Conservation (phyloP, 23 red algal species). For the Gracilariopsis chorda region DNA sequence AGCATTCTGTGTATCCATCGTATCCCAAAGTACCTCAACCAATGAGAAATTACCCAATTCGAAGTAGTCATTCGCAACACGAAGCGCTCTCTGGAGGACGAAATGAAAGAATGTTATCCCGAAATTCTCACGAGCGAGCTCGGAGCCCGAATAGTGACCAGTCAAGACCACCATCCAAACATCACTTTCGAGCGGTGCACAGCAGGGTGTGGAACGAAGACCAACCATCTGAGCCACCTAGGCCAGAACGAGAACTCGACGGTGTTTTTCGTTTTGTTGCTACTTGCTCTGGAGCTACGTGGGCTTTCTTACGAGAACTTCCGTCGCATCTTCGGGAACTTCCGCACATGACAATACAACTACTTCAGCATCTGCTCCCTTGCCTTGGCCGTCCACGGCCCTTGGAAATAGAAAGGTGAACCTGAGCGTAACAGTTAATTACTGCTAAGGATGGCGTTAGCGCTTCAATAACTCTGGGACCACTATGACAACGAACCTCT, state of each 20-base stretch:
- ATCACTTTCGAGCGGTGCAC: neutral
- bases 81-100: no score
- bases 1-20: no score
- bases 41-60: no score
- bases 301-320: neutral
- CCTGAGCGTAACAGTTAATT: neutral
- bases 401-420: neutral
- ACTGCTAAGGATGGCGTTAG: neutral
- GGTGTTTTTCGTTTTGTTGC: slow-evolving; percentile 8
- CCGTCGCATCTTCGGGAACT: neutral
- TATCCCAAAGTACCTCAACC: no score
- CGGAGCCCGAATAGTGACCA: neutral
- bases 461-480: neutral
- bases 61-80: no score
- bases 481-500: neutral
- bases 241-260: slow-evolving; percentile 5
- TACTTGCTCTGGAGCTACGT: neutral
- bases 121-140: neutral
- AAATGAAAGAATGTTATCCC: no score
- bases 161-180: neutral
- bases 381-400: neutral
- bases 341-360: neutral
- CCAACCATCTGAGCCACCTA: no score
- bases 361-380: neutral
- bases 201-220: neutral